Evolutionary conservation across 75 land plant genomes (phyloP).

Genomic region (Cunninghamia lanceolata): DNA sequence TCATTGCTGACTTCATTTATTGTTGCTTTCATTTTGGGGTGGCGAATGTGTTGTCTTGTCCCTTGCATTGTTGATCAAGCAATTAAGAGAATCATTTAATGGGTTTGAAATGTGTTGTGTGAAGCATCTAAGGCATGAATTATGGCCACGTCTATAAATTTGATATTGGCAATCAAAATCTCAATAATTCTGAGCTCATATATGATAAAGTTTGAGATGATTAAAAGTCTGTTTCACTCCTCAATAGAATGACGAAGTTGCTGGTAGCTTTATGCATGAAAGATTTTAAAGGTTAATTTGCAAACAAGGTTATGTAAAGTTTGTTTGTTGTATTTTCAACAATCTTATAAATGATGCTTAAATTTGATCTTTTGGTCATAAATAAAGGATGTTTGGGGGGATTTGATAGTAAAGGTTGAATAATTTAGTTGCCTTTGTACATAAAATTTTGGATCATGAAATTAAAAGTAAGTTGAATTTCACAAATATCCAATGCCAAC

Average conservation of each 20-base stretch:
- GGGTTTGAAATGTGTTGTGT: neutral
- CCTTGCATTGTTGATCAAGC: neutral
- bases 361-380: neutral
- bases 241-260: neutral
- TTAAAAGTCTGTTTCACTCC: no score
- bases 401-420: no score
- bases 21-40: slow-evolving; percentile 77
- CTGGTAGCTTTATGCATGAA: neutral
- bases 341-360: no score
- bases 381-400: neutral
- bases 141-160: neutral
- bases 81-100: no score
- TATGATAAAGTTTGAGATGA: neutral
- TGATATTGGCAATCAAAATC: neutral
- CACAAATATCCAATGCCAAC: no score
- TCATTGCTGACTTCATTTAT: slow-evolving; percentile 71
- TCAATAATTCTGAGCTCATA: neutral
- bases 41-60: slow-evolving; percentile 59
- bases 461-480: no score
- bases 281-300: neutral
- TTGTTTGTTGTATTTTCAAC: neutral
- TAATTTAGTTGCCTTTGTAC: no score
- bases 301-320: neutral
- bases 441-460: no score
- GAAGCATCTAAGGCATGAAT: neutral